Conservation (phyloP, 169 alveolate species). For the Plasmodium gonderi region DNA sequence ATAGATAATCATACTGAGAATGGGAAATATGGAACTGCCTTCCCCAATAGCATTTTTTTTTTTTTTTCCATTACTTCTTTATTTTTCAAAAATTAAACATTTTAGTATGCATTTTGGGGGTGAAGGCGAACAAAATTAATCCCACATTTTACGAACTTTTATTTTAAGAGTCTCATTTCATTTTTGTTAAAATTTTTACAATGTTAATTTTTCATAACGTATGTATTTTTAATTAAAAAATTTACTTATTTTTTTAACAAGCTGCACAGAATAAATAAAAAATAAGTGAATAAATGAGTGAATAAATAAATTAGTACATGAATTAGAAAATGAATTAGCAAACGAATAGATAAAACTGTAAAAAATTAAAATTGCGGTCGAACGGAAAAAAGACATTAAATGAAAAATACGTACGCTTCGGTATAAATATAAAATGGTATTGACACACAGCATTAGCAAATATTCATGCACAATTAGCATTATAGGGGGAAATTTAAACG, state of each 20-base stretch:
- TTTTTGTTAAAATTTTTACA: neutral
- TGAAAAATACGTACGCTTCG: neutral
- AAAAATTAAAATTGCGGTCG: neutral
- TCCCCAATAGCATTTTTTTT: neutral
- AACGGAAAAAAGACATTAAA: neutral
- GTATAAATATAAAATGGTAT: neutral
- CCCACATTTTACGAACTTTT: neutral
- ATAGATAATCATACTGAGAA: conserved; percentile 19
- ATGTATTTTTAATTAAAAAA: neutral
- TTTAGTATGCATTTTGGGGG: neutral
- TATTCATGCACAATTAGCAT: neutral
- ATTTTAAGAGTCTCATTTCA: neutral
- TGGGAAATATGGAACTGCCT: neutral
- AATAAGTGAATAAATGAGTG: too few relatives aligned
- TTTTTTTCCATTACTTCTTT: neutral
- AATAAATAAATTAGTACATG: too few relatives aligned
- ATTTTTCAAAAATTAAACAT: neutral
- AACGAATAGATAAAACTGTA: neutral
- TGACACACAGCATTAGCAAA: neutral
- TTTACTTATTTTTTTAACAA: neutral
- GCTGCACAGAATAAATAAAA: too few relatives aligned
- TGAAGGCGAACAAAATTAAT: neutral
- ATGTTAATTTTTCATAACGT: neutral
- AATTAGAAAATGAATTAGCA: too few relatives aligned
- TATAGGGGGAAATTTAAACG: neutral